Percentiles rank a stretch among this genome's conserved stretches.
These are phyloP conservation scores for Cephalotrichum gorgonifer DNA, from an alignment of 2,329 filamentous ascomycete species.

Conservation along the genomic window DNA sequence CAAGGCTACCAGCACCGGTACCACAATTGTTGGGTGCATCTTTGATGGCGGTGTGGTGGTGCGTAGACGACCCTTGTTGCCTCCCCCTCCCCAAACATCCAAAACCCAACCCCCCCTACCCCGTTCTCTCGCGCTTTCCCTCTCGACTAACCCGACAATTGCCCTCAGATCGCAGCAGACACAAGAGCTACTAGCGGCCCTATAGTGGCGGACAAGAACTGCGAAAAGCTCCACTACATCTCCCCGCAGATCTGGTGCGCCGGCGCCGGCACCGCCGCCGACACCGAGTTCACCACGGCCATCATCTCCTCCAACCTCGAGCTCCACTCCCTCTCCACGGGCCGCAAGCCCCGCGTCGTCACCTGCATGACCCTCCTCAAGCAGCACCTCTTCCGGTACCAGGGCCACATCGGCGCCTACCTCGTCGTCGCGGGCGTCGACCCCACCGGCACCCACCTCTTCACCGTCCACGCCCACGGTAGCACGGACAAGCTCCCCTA, in stretches of 20 bases:
- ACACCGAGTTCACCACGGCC: slow-evolving; percentile 97
- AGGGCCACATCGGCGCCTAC: slow-evolving; percentile 96
- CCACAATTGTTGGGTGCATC: slow-evolving; percentile 95
- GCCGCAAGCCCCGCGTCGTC: slow-evolving; percentile 91
- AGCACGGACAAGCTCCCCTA: slow-evolving; percentile 98
- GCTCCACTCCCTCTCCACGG: slow-evolving; percentile 90
- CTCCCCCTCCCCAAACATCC: neutral
- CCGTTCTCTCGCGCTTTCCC: neutral
- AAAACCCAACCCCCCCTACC: neutral
- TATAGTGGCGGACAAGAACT: slow-evolving; percentile 99
- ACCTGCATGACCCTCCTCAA: slow-evolving; percentile 99
- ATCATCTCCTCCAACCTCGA: slow-evolving; percentile 98
- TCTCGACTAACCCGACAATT: neutral
- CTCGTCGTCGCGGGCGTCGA: slow-evolving; percentile 95
- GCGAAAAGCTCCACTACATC: slow-evolving; percentile 99
- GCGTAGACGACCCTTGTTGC: slow-evolving; percentile 23
- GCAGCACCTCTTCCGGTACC: slow-evolving; percentile 97
- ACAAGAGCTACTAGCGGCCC: slow-evolving; percentile 94
- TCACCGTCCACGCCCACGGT: slow-evolving; percentile 97
- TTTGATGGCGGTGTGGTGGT: slow-evolving; percentile 94
- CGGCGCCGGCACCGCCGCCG: slow-evolving; percentile 91
- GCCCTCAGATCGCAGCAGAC: slow-evolving; percentile 88
- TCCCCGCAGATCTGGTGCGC: slow-evolving; percentile 98
- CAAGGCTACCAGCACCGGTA: slow-evolving; percentile 97
- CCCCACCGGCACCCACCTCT: slow-evolving; percentile 87